Evolutionary conservation across 23 red algal genomes (phyloP), one percentile per base, ranked within the genome.

Genomic region (Gracilaria vermiculophylla): DNA sequence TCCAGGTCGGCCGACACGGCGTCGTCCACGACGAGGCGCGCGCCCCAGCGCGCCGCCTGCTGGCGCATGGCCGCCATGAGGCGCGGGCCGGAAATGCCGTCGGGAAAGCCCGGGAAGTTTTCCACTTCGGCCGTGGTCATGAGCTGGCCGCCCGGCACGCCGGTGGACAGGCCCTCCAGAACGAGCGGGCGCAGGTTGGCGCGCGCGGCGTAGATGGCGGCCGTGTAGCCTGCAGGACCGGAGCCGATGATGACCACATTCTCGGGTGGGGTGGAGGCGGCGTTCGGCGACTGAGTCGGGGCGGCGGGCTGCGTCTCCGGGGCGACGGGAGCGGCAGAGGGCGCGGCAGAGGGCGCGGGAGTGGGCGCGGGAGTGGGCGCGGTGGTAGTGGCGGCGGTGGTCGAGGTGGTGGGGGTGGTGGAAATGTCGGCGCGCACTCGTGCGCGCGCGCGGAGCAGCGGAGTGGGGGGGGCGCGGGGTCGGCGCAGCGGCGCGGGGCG

Each of bases 21-120:
- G 20, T 92, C 90, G 36, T 98, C 95, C 7, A 78, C 66, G 25
- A 94, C 11, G 2, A 98, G 75, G n/a, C 70, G 35, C 20, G 95
- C 53, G 32, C 95, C 95, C 61, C 80, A 78, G 16, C 54, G 36
- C 69, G 75, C 76, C 27, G 88, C 86, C 69, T 98, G 95, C 21
- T 94, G 40, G 35, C 88, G 91, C 79, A 98, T 93, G 41, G 77
- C 50, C 15, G 75, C 47, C 85, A 90, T 87, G 56, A 98, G 79
- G 33, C 78, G 70, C 41, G 81, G 80, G 0, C 95, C 95, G 40
- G 75, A 60, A 62, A 98, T 89, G 36, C 95, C 92, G 24, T 72
- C 52, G 17, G 95, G 95, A 53, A 98, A 98, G 19, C 95, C 95
- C 40, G 95, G 91, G 89, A 87, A 98, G 65, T 98, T 98, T 69